Evolutionary conservation across 306 rosid species (phyloP).

Genomic region (Quercus alba): DNA sequence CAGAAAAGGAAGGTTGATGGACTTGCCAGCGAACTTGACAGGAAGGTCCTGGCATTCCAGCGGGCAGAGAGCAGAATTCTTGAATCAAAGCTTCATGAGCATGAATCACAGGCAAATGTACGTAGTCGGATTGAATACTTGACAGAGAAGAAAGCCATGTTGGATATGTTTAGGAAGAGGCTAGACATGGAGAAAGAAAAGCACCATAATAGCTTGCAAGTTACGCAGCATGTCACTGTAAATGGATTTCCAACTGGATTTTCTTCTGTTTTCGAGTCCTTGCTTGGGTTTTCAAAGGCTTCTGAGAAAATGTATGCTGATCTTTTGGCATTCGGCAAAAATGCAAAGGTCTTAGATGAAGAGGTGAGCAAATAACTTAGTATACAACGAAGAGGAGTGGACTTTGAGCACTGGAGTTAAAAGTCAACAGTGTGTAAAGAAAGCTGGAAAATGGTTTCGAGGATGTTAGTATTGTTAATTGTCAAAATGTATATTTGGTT

Average conservation of each 20-base stretch:
- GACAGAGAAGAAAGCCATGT: conserved; percentile 54
- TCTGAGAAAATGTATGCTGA: conserved; percentile 71
- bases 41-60: conserved; percentile 42
- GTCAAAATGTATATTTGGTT: too few relatives aligned
- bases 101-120: conserved; percentile 30
- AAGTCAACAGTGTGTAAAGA: too few relatives aligned
- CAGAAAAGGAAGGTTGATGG: conserved; percentile 79
- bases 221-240: conserved; percentile 61
- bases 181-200: conserved; percentile 72
- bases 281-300: conserved; percentile 67
- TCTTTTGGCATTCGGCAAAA: conserved; percentile 52
- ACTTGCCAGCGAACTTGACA: conserved; percentile 59
- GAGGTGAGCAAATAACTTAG: too few relatives aligned
- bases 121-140: conserved; percentile 41
- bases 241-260: conserved; percentile 73
- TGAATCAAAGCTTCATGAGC: conserved; percentile 46
- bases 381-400: too few relatives aligned
- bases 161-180: conserved; percentile 57
- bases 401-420: too few relatives aligned
- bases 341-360: conserved; percentile 21
- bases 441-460: too few relatives aligned
- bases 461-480: too few relatives aligned
- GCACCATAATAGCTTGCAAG: conserved; percentile 63
- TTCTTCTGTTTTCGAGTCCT: conserved; percentile 69
- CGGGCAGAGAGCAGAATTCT: conserved; percentile 55